Conservation (phyloP, 2,329 filamentous ascomycete genomes). For the Xylariaceae sp. region DNA sequence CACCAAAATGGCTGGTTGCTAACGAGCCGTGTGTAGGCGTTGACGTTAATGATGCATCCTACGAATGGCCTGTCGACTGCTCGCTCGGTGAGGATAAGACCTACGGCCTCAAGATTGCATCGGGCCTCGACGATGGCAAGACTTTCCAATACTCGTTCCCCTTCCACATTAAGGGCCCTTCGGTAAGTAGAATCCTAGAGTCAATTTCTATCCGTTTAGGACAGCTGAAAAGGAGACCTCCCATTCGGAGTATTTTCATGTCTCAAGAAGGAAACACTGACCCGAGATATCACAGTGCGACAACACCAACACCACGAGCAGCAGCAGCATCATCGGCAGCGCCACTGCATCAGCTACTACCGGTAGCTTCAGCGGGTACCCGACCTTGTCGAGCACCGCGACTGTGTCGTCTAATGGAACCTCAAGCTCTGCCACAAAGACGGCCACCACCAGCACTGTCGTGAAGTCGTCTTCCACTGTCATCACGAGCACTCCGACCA, state of each 20-base stretch:
- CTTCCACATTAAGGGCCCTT: slow-evolving; percentile 57
- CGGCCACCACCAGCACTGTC: slow-evolving; percentile 4
- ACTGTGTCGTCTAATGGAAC: no score
- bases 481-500: slow-evolving; percentile 3
- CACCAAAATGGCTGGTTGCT: slow-evolving; percentile 21
- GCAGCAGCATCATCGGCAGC: not conserved
- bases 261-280: not conserved
- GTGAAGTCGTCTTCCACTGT: not conserved
- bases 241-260: not conserved
- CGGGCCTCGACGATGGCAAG: slow-evolving; percentile 50
- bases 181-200: slow-evolving; percentile 15
- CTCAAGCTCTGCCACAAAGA: no score
- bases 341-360: no score
- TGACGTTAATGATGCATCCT: slow-evolving; percentile 52
- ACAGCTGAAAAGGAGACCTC: not conserved
- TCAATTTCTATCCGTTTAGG: not conserved
- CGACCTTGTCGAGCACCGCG: no score
- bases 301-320: not conserved
- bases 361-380: no score
- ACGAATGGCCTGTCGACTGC: slow-evolving; percentile 58
- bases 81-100: slow-evolving; percentile 52
- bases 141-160: slow-evolving; percentile 69
- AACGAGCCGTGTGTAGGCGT: slow-evolving; percentile 47
- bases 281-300: slow-evolving; percentile 11
- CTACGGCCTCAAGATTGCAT: slow-evolving; percentile 65